phyloP scores from a whole-genome alignment of 352 stramenopile species.

The Phytophthora colocasiae region DNA sequence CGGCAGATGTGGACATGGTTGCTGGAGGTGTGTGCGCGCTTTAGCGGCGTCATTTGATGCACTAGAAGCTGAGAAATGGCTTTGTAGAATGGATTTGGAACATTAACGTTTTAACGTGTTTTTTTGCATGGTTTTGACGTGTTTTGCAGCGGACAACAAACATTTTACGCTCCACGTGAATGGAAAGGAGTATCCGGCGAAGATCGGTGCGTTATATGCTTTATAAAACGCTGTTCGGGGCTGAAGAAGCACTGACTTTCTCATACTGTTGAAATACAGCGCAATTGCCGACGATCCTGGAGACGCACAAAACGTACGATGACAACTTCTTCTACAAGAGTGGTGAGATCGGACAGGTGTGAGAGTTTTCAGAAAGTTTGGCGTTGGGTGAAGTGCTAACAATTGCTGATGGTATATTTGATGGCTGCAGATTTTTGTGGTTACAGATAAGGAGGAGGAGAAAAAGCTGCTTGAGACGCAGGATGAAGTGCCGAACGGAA shows the following conservation, averaged over 20 bases:
- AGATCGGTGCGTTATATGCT: constrained; percentile 80
- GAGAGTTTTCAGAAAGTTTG: neutral
- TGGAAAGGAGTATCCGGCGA: constrained; percentile 78
- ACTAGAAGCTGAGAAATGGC: constrained; percentile 13
- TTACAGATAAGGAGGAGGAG: constrained; percentile 83
- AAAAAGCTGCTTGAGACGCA: constrained; percentile 64
- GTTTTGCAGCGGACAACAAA: constrained; percentile 80
- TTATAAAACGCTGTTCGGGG: neutral
- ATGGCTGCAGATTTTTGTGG: constrained; percentile 75
- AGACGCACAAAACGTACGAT: constrained; percentile 92
- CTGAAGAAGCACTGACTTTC: neutral
- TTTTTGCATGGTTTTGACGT: constrained; percentile 2
- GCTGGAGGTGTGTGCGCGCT: constrained; percentile 57
- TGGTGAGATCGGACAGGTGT: constrained; percentile 85
- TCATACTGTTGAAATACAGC: constrained; percentile 41
- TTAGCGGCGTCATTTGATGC: neutral
- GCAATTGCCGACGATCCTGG: constrained; percentile 85
- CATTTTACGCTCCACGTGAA: constrained; percentile 85
- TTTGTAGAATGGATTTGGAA: no score
- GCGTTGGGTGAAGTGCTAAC: neutral
- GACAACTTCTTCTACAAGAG: constrained; percentile 92
- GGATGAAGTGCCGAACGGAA: constrained; percentile 71
- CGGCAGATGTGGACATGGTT: constrained; percentile 77
- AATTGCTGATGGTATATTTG: neutral
- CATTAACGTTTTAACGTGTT: constrained; percentile 13